Percentiles rank a stretch among this genome's conserved stretches.
phyloP scores from a whole-genome alignment of 768 basidiomycete species.

The Hydnomerulius pinastri region DNA sequence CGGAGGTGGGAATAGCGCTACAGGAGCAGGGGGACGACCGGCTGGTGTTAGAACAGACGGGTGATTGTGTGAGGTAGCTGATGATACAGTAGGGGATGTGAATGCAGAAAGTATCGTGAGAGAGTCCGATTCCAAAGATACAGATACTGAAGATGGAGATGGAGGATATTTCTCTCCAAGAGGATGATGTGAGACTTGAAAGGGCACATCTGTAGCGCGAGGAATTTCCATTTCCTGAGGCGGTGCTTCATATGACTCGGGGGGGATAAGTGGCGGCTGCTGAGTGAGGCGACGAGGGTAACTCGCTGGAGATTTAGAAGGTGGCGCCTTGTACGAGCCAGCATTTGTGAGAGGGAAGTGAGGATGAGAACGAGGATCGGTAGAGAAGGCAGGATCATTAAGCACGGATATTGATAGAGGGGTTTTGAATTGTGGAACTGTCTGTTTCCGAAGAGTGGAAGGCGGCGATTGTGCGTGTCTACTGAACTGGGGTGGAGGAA shows the following conservation, averaged over 20 bases:
- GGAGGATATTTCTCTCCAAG: background rate
- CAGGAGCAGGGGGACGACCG: background rate
- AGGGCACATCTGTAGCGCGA: background rate
- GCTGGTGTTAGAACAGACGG: background rate
- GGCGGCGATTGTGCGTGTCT: background rate
- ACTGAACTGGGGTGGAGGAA: no score
- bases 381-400: constrained; percentile 61
- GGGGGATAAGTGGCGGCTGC: background rate
- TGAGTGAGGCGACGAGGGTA: constrained; percentile 19
- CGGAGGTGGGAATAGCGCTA: background rate
- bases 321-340: constrained; percentile 22
- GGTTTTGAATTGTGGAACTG: constrained; percentile 9
- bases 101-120: constrained; percentile 6
- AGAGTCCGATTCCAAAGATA: constrained; percentile 11
- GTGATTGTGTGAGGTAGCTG: constrained; percentile 8
- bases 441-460: background rate
- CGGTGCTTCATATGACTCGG: background rate
- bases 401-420: constrained; percentile 33
- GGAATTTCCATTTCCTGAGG: background rate
- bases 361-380: constrained; percentile 54
- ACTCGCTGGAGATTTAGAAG: constrained; percentile 27
- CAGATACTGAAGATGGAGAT: constrained; percentile 1
- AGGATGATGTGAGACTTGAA: constrained; percentile 1
- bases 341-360: constrained; percentile 29
- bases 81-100: constrained; percentile 14